A percentile compares a stretch with the other conserved stretches of the same genome.
These are phyloP conservation scores for Boletus fagicola DNA, from an alignment of 768 basidiomycete species.

Conservation along the genomic window DNA sequence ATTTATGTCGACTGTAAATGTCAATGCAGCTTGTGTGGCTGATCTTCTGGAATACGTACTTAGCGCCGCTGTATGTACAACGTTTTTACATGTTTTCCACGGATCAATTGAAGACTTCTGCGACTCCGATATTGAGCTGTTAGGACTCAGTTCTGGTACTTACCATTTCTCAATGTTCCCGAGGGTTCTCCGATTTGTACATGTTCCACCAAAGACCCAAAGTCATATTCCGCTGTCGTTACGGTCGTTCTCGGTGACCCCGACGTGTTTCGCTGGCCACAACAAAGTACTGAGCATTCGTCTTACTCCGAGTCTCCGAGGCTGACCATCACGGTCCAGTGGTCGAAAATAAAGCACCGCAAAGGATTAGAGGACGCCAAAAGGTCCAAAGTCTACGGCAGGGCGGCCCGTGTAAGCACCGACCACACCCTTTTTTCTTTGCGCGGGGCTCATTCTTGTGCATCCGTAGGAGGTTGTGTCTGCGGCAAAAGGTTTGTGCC, in stretches of 20 bases:
- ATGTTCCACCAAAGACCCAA: slow-evolving; percentile 3
- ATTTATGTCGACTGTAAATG: not conserved
- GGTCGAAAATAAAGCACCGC: slow-evolving; percentile 75
- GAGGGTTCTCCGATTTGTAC: not conserved
- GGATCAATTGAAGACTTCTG: not conserved
- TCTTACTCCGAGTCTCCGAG: not conserved
- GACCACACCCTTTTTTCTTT: not conserved
- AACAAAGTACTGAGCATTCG: slow-evolving; percentile 35
- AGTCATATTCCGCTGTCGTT: not conserved
- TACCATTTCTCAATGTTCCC: not conserved
- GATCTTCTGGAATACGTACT: not conserved
- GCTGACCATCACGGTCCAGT: slow-evolving; percentile 38
- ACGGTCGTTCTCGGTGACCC: slow-evolving; percentile 30
- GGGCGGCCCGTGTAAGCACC: slow-evolving; percentile 49
- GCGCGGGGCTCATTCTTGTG: not conserved
- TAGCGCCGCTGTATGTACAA: not conserved
- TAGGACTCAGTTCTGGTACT: not conserved
- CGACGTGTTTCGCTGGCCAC: slow-evolving; percentile 36
- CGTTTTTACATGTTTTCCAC: slow-evolving; percentile 1
- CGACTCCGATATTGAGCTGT: not conserved
- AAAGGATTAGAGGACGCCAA: slow-evolving; percentile 65
- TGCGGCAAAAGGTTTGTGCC: slow-evolving; percentile 55
- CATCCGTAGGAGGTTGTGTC: slow-evolving; percentile 53
- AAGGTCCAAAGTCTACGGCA: slow-evolving; percentile 57
- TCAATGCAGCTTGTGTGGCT: not conserved